A percentile compares a stretch with the other conserved stretches of the same genome.
Evolutionary conservation across 192 early-diverging fungal genomes (phyloP).

Genomic region (Backusella australiensis): DNA sequence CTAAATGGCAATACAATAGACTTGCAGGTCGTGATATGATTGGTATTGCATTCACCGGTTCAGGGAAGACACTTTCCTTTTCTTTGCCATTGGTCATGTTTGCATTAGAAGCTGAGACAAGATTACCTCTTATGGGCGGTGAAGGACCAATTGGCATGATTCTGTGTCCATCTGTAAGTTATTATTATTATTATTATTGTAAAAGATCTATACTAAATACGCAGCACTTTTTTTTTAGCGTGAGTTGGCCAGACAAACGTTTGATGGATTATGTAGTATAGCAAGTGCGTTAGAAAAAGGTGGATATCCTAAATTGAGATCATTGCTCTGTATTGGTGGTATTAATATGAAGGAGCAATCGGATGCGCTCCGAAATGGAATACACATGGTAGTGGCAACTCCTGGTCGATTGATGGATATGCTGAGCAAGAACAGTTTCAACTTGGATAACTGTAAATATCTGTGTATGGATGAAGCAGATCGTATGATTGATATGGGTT

Average conservation of each 20-base stretch:
- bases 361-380: slow-evolving; percentile 66
- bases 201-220: background rate
- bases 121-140: slow-evolving; percentile 73
- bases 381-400: slow-evolving; percentile 95
- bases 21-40: slow-evolving; percentile 96
- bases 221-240: slow-evolving; percentile 44
- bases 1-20: slow-evolving; percentile 15
- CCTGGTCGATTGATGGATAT: slow-evolving; percentile 94
- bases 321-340: slow-evolving; percentile 91
- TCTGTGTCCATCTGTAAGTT: slow-evolving; percentile 84
- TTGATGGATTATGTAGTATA: slow-evolving; percentile 76
- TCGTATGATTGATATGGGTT: slow-evolving; percentile 98
- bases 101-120: slow-evolving; percentile 91
- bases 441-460: slow-evolving; percentile 83
- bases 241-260: slow-evolving; percentile 94
- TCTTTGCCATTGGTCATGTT: slow-evolving; percentile 90
- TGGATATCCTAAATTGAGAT: slow-evolving; percentile 73
- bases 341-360: slow-evolving; percentile 90
- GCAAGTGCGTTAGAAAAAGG: slow-evolving; percentile 52
- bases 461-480: slow-evolving; percentile 98
- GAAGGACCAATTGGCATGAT: slow-evolving; percentile 96
- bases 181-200: background rate
- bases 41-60: slow-evolving; percentile 97
- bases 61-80: slow-evolving; percentile 94
- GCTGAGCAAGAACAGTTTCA: slow-evolving; percentile 84